Percentiles rank a stretch among this genome's conserved stretches.
Conservation (phyloP, 495 filamentous ascomycete genomes). For the Xylaria nigripes region DNA sequence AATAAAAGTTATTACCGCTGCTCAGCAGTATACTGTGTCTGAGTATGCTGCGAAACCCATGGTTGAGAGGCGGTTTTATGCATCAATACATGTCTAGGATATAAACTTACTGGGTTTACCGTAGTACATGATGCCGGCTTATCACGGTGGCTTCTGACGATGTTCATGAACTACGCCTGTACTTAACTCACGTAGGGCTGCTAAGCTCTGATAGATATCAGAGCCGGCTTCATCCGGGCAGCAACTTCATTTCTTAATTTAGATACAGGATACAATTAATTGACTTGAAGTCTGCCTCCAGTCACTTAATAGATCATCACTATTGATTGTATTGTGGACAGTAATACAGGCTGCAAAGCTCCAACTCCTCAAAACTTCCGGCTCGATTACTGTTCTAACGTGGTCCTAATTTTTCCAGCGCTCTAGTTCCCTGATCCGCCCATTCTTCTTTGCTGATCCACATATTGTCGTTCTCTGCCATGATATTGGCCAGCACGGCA, state of each 20-base stretch:
- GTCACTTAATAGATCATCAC: neutral
- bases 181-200: too few species aligned
- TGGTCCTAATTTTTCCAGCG: slow-evolving; percentile 84
- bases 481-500: slow-evolving; percentile 94
- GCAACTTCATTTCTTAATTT: neutral
- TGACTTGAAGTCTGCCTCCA: too few species aligned
- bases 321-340: neutral
- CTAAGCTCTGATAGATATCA: too few species aligned
- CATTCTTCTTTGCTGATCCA: slow-evolving; percentile 97
- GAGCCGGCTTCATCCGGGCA: neutral
- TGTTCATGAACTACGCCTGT: too few species aligned
- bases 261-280: neutral
- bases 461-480: slow-evolving; percentile 97
- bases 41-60: too few species aligned
- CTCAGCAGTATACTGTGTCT: too few species aligned
- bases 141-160: too few species aligned
- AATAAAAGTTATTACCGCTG: too few species aligned
- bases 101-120: too few species aligned
- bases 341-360: slow-evolving; percentile 8
- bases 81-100: too few species aligned
- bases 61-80: too few species aligned
- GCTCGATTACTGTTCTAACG: slow-evolving; percentile 37
- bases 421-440: slow-evolving; percentile 83
- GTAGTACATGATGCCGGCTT: too few species aligned
- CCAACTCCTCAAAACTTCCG: slow-evolving; percentile 4